Base-by-base conservation (phyloP, 2,329 filamentous ascomycete species). In the Sporothrix globosa region DNA sequence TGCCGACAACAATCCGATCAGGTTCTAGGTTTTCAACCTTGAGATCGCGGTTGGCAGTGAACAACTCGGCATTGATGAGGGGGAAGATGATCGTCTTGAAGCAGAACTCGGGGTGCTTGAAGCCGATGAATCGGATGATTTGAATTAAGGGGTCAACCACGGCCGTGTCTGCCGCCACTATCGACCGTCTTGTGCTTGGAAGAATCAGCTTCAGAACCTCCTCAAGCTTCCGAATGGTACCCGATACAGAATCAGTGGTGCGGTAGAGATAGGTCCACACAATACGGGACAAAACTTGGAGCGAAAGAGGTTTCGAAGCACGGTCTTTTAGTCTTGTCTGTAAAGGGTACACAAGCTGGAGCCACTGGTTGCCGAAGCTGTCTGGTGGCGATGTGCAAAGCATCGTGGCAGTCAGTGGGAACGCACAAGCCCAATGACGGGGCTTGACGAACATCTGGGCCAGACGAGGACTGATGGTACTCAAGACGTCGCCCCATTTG, bases 1-100 rank as follows among this genome's bases (percentile, higher is more conserved):
- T 99, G 2, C 94, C 96, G 75, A 99, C 92, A n/a, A 98, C 95
- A 82, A 97, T 97, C 76, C 92, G 91, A 77, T 99, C 96, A 0
- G 96, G 96, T 73, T 99, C 96, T 73, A 99, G 86, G 77, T 96
- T 92, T 77, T 98, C 96, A 39, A 97, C 91, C 77, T 89, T 93
- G 54, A 96, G 82, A 58, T 97, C 92, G 76, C 90, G 86, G 73
- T 92, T 83, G 21, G 89, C 88, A 39, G 87, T 85, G 77, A 97
- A 96, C n/a, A 93, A 83, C 68, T 97, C 95, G 1, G 93, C 93
- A 77, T 97, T 97, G 77, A 99, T 91, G 50, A 99, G 82, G 3
- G 95, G 96, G 75, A 97, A 98, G n/a, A 99, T 92, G 74, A 98
- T 91, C 61, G 85, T 92, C 74, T 90, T 88, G 80, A 98, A 97